Evolutionary conservation across 2,329 filamentous ascomycete species (phyloP), one percentile per base, ranked within the genome.

Genomic region (Microsporum audouinii): DNA sequence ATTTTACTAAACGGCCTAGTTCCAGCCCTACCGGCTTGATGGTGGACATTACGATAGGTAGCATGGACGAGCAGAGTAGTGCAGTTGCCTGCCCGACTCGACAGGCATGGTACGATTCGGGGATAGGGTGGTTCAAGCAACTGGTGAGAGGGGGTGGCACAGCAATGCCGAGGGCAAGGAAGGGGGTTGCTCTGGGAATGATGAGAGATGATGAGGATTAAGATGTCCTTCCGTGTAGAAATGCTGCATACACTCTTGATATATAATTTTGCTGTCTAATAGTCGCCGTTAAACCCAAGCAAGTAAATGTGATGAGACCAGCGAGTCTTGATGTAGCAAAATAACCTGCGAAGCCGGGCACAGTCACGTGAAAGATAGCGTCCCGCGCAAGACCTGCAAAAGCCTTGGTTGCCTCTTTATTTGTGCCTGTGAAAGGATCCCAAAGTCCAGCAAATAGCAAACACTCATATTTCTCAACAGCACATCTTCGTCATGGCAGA

Each of bases 11-110:
- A 56, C 65, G 59, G 51, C 64, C 56, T 41, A 38, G 33, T 38
- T 62, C 62, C 31, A 38, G 31, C 27, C 43, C 58, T 23, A 38
- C 58, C 4, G 58, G 55, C n/a, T 45, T 56, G 29, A 60, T 63
- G 29, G 62, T 68, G 55, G 69, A 70, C 61, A 51, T 71, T 41
- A 64, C 65, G 3, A 58, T 67, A 12, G 68, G 68, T 17, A 70
- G 66, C 17, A 60, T 70, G 31, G 68, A 70, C 61, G 55, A 59
- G 5, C 64, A 67, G 36, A 62, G 53, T 56, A 29, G 68, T 10
- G 61, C 66, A 36, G 56, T 64, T 61, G 62, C 67, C 36, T 65
- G 62, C 56, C 64, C 66, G 6, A 63, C 64, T 23, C 59, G 65
- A 23, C 64, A 68, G 58, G 65, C 59, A 1, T 68, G 65, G 63